Conservation (phyloP, 306 rosid genomes). For the Hippophae tibetana region DNA sequence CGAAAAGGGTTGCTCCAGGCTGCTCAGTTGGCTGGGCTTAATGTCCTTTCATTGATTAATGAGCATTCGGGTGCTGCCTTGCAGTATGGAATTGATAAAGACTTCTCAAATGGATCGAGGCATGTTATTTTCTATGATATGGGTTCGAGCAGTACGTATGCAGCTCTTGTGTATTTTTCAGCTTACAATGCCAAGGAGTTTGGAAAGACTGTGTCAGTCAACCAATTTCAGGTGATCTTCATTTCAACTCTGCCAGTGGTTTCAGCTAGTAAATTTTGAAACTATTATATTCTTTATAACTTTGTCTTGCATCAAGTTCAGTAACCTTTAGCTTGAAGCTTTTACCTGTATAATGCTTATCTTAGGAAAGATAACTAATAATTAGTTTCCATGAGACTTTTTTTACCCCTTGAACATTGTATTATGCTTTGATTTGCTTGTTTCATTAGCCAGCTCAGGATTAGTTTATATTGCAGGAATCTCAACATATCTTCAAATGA, state of each 20-base stretch:
- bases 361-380: no score
- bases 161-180: conserved; percentile 76
- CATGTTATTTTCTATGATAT: conserved; percentile 88
- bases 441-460: no score
- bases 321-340: not conserved
- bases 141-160: conserved; percentile 91
- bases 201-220: conserved; percentile 66
- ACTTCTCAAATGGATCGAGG: conserved; percentile 72
- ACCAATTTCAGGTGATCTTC: conserved; percentile 78
- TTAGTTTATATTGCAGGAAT: no score
- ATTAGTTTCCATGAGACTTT: no score
- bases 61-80: conserved; percentile 96
- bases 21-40: conserved; percentile 75
- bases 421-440: no score
- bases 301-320: not conserved
- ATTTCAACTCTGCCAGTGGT: not conserved
- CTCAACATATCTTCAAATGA: no score
- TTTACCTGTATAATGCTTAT: not conserved
- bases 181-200: conserved; percentile 69
- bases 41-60: conserved; percentile 71
- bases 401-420: no score
- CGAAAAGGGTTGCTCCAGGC: conserved; percentile 70
- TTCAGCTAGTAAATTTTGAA: not conserved
- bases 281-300: not conserved
- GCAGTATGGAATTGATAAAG: conserved; percentile 95